phyloP scores from a whole-genome alignment of 768 basidiomycete species.

The Russula virescens region DNA sequence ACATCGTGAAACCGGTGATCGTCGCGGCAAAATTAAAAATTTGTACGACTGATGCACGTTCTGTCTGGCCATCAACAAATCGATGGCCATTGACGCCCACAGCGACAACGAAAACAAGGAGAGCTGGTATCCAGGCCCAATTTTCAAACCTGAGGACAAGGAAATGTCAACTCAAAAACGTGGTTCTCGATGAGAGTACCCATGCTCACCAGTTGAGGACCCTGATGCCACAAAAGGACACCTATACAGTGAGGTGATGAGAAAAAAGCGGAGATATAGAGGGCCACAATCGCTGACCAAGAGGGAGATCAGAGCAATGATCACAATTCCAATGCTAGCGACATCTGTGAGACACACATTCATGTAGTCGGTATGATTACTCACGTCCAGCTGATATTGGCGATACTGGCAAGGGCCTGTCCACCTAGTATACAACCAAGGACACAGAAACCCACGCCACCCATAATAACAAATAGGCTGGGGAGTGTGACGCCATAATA shows the following conservation, averaged over 20 bases:
- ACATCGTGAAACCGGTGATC: conserved; percentile 68
- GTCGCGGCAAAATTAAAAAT: conserved; percentile 64
- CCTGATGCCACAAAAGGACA: conserved; percentile 62
- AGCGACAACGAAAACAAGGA: conserved; percentile 64
- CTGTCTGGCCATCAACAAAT: conserved; percentile 42
- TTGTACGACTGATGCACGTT: conserved; percentile 47
- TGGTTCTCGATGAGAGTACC: too few relatives aligned
- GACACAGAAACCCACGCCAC: conserved; percentile 51
- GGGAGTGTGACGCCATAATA: conserved; percentile 49
- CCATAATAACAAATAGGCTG: conserved; percentile 44
- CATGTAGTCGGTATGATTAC: conserved; percentile 19
- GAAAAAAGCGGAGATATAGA: not conserved
- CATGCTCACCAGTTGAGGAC: conserved; percentile 47
- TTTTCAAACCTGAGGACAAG: conserved; percentile 56
- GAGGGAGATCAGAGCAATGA: conserved; percentile 65
- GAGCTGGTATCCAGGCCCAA: conserved; percentile 67
- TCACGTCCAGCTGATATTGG: conserved; percentile 47
- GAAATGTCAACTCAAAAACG: not conserved
- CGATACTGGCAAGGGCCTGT: conserved; percentile 50
- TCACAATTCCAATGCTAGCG: conserved; percentile 63
- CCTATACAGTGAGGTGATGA: conserved; percentile 30
- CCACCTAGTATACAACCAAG: conserved; percentile 59
- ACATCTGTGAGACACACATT: not conserved
- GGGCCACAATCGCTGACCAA: conserved; percentile 29
- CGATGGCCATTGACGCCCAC: conserved; percentile 71